Evolutionary conservation across 257 asterid species (phyloP).

Genomic region (Lithospermum erythrorhizon): DNA sequence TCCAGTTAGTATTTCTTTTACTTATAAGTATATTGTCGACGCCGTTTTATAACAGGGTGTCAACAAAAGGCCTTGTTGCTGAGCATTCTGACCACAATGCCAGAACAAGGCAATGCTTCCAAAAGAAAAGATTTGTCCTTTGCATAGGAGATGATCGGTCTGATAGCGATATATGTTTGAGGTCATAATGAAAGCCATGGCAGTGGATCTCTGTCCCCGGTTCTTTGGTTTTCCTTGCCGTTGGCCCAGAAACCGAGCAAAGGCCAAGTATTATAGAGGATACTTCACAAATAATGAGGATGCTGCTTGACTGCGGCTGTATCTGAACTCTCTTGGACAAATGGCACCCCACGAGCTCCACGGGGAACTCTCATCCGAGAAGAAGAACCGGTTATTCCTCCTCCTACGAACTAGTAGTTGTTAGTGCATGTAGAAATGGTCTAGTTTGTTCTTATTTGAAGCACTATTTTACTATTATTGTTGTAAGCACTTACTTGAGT

Average conservation of each 20-base stretch:
- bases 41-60: slow-evolving; percentile 40
- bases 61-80: slow-evolving; percentile 66
- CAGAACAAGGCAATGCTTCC: slow-evolving; percentile 43
- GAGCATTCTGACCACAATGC: slow-evolving; percentile 47
- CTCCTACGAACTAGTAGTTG: background rate
- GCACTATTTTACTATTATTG: no score
- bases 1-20: background rate
- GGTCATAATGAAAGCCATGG: slow-evolving; percentile 62
- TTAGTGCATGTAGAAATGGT: slow-evolving; percentile 4
- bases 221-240: slow-evolving; percentile 75
- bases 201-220: slow-evolving; percentile 53
- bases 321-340: slow-evolving; percentile 38
- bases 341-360: slow-evolving; percentile 22
- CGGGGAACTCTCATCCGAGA: slow-evolving; percentile 20
- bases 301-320: slow-evolving; percentile 71
- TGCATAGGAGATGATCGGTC: slow-evolving; percentile 81
- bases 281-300: slow-evolving; percentile 53
- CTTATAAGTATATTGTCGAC: background rate
- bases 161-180: slow-evolving; percentile 84
- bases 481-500: no score
- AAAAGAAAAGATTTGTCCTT: slow-evolving; percentile 64
- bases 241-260: slow-evolving; percentile 79
- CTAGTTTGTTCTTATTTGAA: no score
- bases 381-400: slow-evolving; percentile 1
- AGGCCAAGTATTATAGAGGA: slow-evolving; percentile 77